Evolutionary conservation across 2,329 filamentous ascomycete genomes (phyloP).

Genomic region (Knufia fluminis): DNA sequence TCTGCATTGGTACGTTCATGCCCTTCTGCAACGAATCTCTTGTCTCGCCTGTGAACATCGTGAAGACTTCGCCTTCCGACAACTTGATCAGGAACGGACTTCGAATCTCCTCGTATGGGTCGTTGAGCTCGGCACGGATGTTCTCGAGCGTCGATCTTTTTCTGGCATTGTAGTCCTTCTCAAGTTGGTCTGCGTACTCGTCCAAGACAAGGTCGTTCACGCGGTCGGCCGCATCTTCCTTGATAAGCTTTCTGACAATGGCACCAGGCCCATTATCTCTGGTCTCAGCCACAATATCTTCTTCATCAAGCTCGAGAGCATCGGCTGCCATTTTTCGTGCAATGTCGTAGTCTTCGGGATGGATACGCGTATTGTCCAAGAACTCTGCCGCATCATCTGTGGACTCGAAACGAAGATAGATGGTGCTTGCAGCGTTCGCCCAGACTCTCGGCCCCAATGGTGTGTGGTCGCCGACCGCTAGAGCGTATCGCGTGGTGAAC

Average conservation of each 20-base stretch:
- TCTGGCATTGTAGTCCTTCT: constrained; percentile 83
- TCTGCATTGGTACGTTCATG: constrained; percentile 81
- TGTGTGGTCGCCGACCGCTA: constrained; percentile 75
- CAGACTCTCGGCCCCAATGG: constrained; percentile 86
- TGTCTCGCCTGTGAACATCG: constrained; percentile 93
- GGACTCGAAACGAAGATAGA: constrained; percentile 82
- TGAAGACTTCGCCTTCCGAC: constrained; percentile 72
- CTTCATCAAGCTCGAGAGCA: constrained; percentile 90
- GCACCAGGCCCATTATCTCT: constrained; percentile 83
- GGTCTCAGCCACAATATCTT: constrained; percentile 90
- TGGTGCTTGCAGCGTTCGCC: constrained; percentile 94
- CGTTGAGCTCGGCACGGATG: constrained; percentile 85
- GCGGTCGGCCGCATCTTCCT: constrained; percentile 84
- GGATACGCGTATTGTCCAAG: constrained; percentile 90
- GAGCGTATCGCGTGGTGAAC: constrained; percentile 73
- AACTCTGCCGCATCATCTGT: constrained; percentile 77
- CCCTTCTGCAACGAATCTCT: constrained; percentile 70
- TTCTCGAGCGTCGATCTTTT: constrained; percentile 95
- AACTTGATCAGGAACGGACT: constrained; percentile 62
- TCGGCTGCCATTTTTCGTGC: constrained; percentile 98
- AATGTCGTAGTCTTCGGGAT: constrained; percentile 96
- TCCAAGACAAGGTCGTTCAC: constrained; percentile 94
- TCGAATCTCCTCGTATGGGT: constrained; percentile 88
- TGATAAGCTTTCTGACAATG: constrained; percentile 89
- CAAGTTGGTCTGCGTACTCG: constrained; percentile 91